phyloP scores from a whole-genome alignment of 495 filamentous ascomycete species.

The Neurospora sp. region DNA sequence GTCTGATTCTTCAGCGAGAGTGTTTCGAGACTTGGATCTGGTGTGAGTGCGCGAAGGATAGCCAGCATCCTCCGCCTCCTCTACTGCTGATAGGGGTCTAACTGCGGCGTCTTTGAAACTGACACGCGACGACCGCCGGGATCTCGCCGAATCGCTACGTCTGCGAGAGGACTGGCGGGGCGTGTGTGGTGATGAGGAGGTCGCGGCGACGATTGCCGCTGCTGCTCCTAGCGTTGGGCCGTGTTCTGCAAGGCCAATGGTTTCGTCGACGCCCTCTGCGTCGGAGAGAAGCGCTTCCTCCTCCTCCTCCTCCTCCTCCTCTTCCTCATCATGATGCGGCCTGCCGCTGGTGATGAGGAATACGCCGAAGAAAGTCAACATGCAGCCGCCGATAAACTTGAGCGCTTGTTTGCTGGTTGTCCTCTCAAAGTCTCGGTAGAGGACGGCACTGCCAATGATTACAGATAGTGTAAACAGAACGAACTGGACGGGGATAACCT shows the following conservation, averaged over 20 bases:
- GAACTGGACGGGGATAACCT: slow-evolving; percentile 95
- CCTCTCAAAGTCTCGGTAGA: slow-evolving; percentile 90
- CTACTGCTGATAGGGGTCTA: slow-evolving; percentile 11
- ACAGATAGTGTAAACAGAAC: slow-evolving; percentile 93
- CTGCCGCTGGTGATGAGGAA: slow-evolving; percentile 80
- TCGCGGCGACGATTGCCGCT: background rate
- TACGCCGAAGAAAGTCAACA: slow-evolving; percentile 85
- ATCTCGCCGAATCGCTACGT: slow-evolving; percentile 16
- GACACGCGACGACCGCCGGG: slow-evolving; percentile 30
- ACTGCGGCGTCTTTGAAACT: slow-evolving; percentile 21
- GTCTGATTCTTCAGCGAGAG: slow-evolving; percentile 8
- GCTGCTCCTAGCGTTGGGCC: slow-evolving; percentile 5
- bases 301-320: slow-evolving; percentile 43
- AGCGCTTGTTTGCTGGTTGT: slow-evolving; percentile 54
- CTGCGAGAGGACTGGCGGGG: slow-evolving; percentile 2
- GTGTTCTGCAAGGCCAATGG: slow-evolving; percentile 35
- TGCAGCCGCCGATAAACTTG: slow-evolving; percentile 84
- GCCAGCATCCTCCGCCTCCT: slow-evolving; percentile 10
- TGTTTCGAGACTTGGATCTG: slow-evolving; percentile 1
- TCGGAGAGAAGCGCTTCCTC: slow-evolving; percentile 45
- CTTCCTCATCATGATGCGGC: slow-evolving; percentile 32
- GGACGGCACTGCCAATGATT: slow-evolving; percentile 82
- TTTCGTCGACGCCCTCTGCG: slow-evolving; percentile 43
- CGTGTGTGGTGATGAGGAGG: slow-evolving; percentile 7
- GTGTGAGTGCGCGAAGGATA: slow-evolving; percentile 6